Conservation (phyloP, 306 rosid genomes). For the Lotus japonicus region DNA sequence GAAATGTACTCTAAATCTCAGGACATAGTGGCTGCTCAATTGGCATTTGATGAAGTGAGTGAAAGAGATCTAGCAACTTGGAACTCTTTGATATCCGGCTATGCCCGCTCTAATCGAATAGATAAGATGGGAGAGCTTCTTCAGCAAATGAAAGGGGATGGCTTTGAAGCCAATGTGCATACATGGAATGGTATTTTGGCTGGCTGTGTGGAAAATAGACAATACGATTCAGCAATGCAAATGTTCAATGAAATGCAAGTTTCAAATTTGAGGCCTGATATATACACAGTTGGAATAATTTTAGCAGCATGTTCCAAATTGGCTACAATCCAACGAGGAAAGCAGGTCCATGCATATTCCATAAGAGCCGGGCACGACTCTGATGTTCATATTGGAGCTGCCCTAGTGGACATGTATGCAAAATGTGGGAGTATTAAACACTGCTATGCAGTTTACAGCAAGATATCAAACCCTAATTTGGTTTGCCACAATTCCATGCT, state of each 20-base stretch:
- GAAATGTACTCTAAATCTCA: conserved; percentile 48
- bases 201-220: no score
- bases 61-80: conserved; percentile 51
- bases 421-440: conserved; percentile 49
- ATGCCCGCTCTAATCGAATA: conserved; percentile 24
- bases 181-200: no score
- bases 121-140: conserved; percentile 30
- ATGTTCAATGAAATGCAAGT: no score
- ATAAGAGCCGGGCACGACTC: conserved; percentile 31
- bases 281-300: conserved; percentile 48
- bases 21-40: conserved; percentile 35
- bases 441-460: conserved; percentile 32
- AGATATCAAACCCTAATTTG: conserved; percentile 45
- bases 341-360: conserved; percentile 53
- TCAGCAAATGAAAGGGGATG: conserved; percentile 36
- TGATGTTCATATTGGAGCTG: conserved; percentile 38
- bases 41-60: conserved; percentile 36
- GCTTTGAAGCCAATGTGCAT: conserved; percentile 24
- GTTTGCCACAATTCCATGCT: conserved; percentile 56
- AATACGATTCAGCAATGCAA: no score
- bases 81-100: conserved; percentile 50
- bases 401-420: conserved; percentile 56
- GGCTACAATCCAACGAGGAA: conserved; percentile 46
- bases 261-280: conserved; percentile 34
- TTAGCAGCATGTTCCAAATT: conserved; percentile 45